Conservation (phyloP, 768 basidiomycete genomes). For the Tylopilus plumbeoviolaceoides region DNA sequence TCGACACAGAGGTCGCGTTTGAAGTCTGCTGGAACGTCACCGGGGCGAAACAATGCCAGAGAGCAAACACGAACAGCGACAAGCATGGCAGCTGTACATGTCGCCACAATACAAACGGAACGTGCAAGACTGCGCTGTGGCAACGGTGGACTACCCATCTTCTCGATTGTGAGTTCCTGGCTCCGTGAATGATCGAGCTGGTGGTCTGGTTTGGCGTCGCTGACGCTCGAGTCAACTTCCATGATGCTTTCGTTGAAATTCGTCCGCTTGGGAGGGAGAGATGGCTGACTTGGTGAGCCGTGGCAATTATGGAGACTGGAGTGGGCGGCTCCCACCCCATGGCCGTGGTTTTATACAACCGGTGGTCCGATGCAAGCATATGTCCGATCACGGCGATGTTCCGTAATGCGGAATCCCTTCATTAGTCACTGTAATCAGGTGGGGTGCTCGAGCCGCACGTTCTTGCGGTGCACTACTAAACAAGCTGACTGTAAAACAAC, state of each 20-base stretch:
- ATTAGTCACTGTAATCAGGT: not conserved
- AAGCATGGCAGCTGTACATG: constrained; percentile 40
- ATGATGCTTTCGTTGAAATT: constrained; percentile 3
- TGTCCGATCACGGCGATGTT: not conserved
- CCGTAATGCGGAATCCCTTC: not conserved
- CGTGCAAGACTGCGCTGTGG: constrained; percentile 23
- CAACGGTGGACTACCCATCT: not conserved
- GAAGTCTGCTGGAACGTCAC: constrained; percentile 26
- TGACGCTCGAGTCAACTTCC: constrained; percentile 5
- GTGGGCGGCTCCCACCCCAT: not conserved
- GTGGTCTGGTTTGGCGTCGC: constrained; percentile 12
- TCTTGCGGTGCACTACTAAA: constrained; percentile 19
- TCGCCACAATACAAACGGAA: constrained; percentile 30
- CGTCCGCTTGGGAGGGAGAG: constrained; percentile 1
- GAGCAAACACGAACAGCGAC: constrained; percentile 27
- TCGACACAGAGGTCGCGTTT: constrained; percentile 42
- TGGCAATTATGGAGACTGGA: not conserved
- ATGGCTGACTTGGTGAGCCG: constrained; percentile 1
- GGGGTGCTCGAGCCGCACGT: not conserved
- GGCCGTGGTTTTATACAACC: constrained; percentile 19
- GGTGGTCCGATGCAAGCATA: not conserved
- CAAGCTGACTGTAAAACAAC: constrained; percentile 5
- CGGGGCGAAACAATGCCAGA: not conserved
- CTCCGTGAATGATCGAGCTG: constrained; percentile 10
- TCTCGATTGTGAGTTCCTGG: constrained; percentile 10